Percentiles rank a stretch among this genome's conserved stretches.
Conservation (phyloP, 192 early-diverging fungal genomes). For the Kappamyces sp. region DNA sequence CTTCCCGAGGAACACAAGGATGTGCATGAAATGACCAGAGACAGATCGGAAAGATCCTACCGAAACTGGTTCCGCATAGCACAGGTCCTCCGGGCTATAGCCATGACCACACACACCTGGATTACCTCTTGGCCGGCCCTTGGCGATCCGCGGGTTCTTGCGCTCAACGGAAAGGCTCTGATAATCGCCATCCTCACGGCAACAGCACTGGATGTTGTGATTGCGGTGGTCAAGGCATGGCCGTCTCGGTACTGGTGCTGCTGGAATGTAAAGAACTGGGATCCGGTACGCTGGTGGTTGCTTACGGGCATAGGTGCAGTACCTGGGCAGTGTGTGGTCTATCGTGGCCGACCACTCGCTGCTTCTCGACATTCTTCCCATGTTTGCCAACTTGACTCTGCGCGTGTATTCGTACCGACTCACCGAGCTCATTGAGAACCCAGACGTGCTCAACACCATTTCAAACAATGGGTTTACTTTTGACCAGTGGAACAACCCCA, state of each 20-base stretch:
- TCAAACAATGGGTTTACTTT: not conserved
- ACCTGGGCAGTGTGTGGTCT: slow-evolving; percentile 4
- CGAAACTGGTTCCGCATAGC: too few species aligned
- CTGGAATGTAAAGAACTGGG: slow-evolving; percentile 16
- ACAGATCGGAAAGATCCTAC: too few species aligned
- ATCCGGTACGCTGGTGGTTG: slow-evolving; percentile 6
- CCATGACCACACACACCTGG: not conserved
- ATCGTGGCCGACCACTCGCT: slow-evolving; percentile 18
- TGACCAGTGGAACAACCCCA: not conserved
- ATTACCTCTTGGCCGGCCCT: not conserved
- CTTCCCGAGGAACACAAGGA: too few species aligned
- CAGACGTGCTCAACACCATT: slow-evolving; percentile 8
- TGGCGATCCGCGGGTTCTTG: not conserved
- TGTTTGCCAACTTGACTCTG: slow-evolving; percentile 9
- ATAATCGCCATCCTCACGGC: not conserved
- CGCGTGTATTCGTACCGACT: slow-evolving; percentile 14
- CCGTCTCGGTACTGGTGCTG: slow-evolving; percentile 7
- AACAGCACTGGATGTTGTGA: not conserved
- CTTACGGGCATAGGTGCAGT: not conserved
- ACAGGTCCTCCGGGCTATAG: slow-evolving; percentile 6
- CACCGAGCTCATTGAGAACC: slow-evolving; percentile 11
- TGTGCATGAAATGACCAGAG: too few species aligned
- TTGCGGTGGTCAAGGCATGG: slow-evolving; percentile 7
- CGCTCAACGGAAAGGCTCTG: not conserved
- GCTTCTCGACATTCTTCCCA: slow-evolving; percentile 10